Base-by-base conservation (phyloP, 768 basidiomycete species). In the Mycena kentingensis region DNA sequence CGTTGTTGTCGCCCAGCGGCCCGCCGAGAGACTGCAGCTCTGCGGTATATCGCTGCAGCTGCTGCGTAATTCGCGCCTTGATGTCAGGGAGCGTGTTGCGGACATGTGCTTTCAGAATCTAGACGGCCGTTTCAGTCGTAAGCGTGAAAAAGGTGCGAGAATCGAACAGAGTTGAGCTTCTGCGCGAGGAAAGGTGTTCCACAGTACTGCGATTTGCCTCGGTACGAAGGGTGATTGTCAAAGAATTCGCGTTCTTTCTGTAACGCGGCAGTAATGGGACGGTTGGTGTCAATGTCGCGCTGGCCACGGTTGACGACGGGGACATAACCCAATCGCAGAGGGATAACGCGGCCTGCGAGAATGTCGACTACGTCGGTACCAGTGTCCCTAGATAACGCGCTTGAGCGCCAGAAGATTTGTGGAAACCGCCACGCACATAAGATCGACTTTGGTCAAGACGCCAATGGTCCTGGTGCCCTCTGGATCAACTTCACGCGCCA, bases 31-130 rank as follows among this genome's bases (percentile, higher is more conserved):
- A 74, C 36, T 75, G 72, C 37, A 99, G 79, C 69, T 99, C 97
- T 2, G 84, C 76, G 52, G 82, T 91, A 77, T 80, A 98, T 66
- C 95, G 96, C 70, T 86, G 81, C 41, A 95, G 79, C 63, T 98
- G 93, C 55, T 88, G 81, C n/a, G 85, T 79, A 67, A 99, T 98
- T 62, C 95, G 86, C 15, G 85, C 82, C 76, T 99, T 99, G 79
- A 98, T 98, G 67, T 99, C 97, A 27, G 97, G 97, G n/a, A 99
- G 81, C 19, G 93, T 97, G 47, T 91, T 84, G 51, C 92, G 90
- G 68, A 99, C 98, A 72, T 99, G 97, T 72, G 97, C 93, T 95
- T 98, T 98, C 47, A 99, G 85, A 65, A 99, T 96, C 94, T 96
- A 52, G 16, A n/a, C n/a, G n/a, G n/a, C n/a, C n/a, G n/a, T n/a